phyloP scores from a whole-genome alignment of 805 yeast genomes.

The Ogataea ganodermae region DNA sequence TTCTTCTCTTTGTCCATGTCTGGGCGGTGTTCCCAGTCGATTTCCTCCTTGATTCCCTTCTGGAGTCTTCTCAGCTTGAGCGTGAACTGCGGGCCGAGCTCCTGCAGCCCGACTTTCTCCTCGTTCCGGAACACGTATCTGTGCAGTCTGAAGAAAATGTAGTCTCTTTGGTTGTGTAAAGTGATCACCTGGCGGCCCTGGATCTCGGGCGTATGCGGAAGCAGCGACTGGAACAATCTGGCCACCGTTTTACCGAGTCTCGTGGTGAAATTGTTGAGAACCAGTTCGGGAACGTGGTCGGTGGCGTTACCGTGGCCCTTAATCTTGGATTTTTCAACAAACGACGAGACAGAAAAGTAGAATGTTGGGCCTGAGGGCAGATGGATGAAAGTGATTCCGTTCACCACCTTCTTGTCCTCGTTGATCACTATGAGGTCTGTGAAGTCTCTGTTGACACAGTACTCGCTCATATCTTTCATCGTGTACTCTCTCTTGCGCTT shows the following conservation, averaged over 20 bases:
- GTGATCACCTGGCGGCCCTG: slow-evolving; percentile 96
- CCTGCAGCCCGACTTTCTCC: slow-evolving; percentile 92
- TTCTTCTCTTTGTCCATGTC: slow-evolving; percentile 96
- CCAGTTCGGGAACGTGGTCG: slow-evolving; percentile 86
- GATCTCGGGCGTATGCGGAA: slow-evolving; percentile 91
- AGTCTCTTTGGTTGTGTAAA: slow-evolving; percentile 94
- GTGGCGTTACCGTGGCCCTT: slow-evolving; percentile 91
- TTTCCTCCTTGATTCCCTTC: slow-evolving; percentile 86
- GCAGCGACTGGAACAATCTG: slow-evolving; percentile 83
- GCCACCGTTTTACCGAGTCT: slow-evolving; percentile 94
- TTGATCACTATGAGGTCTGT: slow-evolving; percentile 88
- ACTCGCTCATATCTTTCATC: slow-evolving; percentile 84
- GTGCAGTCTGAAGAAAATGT: slow-evolving; percentile 92
- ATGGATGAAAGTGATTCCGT: slow-evolving; percentile 90
- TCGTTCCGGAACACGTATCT: slow-evolving; percentile 87
- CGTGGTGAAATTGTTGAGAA: slow-evolving; percentile 89
- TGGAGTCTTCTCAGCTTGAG: slow-evolving; percentile 84
- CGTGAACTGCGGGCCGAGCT: slow-evolving; percentile 96
- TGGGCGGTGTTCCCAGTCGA: slow-evolving; percentile 95
- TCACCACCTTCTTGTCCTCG: slow-evolving; percentile 90
- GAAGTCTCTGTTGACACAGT: slow-evolving; percentile 78
- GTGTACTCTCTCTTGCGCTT: slow-evolving; percentile 83
- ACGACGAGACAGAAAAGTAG: slow-evolving; percentile 81
- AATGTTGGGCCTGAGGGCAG: slow-evolving; percentile 95
- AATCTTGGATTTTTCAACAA: slow-evolving; percentile 72